Percentiles rank a stretch among this genome's conserved stretches.
phyloP scores from a whole-genome alignment of 225 moss, liverwort and hornwort genomes.

The Sphagnum contortum region DNA sequence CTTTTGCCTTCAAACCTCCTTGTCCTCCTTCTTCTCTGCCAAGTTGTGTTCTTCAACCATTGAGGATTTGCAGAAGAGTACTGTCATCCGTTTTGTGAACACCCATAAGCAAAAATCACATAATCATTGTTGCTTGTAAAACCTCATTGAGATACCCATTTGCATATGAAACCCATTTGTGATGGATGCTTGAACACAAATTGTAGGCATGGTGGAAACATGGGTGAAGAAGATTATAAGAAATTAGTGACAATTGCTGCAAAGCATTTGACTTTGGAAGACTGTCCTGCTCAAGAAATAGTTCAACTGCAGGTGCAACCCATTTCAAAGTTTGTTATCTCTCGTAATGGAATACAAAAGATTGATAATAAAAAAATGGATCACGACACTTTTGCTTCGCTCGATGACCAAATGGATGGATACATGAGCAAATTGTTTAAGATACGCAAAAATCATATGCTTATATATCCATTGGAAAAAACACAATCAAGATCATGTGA shows the following conservation, averaged over 20 bases:
- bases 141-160: background rate
- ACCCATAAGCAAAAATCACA: too few species aligned
- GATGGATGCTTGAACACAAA: too few species aligned
- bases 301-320: conserved; percentile 69
- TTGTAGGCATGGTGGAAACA: conserved; percentile 29
- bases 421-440: background rate
- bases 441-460: background rate
- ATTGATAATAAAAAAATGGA: too few species aligned
- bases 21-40: too few species aligned
- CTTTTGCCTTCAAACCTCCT: conserved; percentile 1
- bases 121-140: background rate
- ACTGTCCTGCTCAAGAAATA: conserved; percentile 87
- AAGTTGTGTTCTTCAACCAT: too few species aligned
- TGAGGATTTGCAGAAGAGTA: too few species aligned
- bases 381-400: too few species aligned
- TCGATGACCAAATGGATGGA: too few species aligned
- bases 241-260: conserved; percentile 39
- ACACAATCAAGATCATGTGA: too few species aligned
- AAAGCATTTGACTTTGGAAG: conserved; percentile 52
- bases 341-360: background rate
- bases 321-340: background rate
- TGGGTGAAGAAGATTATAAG: conserved; percentile 25
- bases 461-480: too few species aligned
- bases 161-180: too few species aligned
- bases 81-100: too few species aligned